Base-by-base conservation (phyloP, 2,329 filamentous ascomycete genomes). In the Knoxdaviesia proteae region DNA sequence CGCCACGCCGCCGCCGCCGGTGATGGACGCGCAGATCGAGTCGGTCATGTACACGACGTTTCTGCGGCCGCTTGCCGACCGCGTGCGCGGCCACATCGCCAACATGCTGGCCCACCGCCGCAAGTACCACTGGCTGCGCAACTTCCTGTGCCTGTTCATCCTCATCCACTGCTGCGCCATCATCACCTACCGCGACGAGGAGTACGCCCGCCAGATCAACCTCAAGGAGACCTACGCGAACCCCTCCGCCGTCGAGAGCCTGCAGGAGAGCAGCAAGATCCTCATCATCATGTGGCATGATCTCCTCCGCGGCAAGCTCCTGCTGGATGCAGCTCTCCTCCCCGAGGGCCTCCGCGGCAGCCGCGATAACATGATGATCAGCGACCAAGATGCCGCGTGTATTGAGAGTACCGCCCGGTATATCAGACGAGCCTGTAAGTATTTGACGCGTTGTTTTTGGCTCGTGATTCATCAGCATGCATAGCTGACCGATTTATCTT, bases 121-220 rank as follows among this genome's bases (percentile, higher is more conserved):
- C 1, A 31, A 7, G 11, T 20, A 39, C 8, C 11, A 41, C 20
- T 46, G 41, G 41, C 20, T 43, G n/a, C 39, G 34, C 5, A 38
- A 41, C 3, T 46, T 43, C 20, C 11, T 46, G 8, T 20, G 41
- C n/a, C 30, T 46, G 7, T 46, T 46, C 33, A 36, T 46, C 20
- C 36, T 46, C 30, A 41, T 46, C 8, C 44, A 46, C 39, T 41
- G 39, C 35, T 46, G 44, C 36, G 30, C 40, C 6, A 32, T 46
- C 39, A 34, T 46, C 20, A 40, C 39, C 3, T 31, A 42, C 20
- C 34, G 44, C 5, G 41, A 46, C 29, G 9, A 35, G 36, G 11
- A 36, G 39, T 41, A 41, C 11, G 44, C 44, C 7, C 35, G 36
- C n/a, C 44, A 46, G 32, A 35, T 45, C 30, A 30, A 34, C 9